A percentile compares a stretch with the other conserved stretches of the same genome.
These are phyloP conservation scores for Neurospora sp. DNA, from an alignment of 495 filamentous ascomycete genomes.

Conservation along the genomic window DNA sequence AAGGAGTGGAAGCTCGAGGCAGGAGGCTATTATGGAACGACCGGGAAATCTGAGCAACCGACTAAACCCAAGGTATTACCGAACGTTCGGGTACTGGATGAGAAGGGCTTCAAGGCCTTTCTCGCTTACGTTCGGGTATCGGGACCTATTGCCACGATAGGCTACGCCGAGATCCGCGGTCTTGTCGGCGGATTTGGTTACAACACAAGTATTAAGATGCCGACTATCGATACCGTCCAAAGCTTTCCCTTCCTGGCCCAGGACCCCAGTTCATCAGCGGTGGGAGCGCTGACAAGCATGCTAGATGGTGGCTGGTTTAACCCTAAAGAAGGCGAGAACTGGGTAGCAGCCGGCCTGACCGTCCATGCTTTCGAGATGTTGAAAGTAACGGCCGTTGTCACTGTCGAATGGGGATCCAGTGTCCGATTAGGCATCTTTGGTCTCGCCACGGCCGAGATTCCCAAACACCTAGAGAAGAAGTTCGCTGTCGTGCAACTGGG, in stretches of 20 bases:
- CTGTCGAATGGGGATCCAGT: slow-evolving; percentile 17
- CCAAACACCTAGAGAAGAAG: slow-evolving; percentile 8
- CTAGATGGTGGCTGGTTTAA: slow-evolving; percentile 9
- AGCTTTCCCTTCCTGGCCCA: slow-evolving; percentile 31
- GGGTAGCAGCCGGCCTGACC: slow-evolving; percentile 33
- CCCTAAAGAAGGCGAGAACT: slow-evolving; percentile 18
- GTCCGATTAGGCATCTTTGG: slow-evolving; percentile 32
- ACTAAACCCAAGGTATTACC: not conserved
- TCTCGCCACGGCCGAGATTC: slow-evolving; percentile 27
- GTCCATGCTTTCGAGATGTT: slow-evolving; percentile 35
- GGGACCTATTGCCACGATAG: slow-evolving; percentile 34
- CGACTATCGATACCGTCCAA: slow-evolving; percentile 20
- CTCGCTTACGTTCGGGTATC: slow-evolving; percentile 33
- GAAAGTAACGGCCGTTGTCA: slow-evolving; percentile 25
- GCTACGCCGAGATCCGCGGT: slow-evolving; percentile 30
- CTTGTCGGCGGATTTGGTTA: slow-evolving; percentile 37
- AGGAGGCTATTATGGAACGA: slow-evolving; percentile 23
- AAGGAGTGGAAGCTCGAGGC: slow-evolving; percentile 28
- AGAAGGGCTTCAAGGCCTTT: slow-evolving; percentile 19
- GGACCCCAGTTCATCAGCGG: not conserved
- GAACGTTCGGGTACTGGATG: not conserved
- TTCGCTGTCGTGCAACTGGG: slow-evolving; percentile 35
- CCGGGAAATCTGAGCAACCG: not conserved
- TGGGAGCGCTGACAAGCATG: not conserved
- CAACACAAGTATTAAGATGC: slow-evolving; percentile 26